These are phyloP conservation scores for Pseudomassariella vexata DNA, from an alignment of 2,329 filamentous ascomycete genomes.

Conservation along the genomic window DNA sequence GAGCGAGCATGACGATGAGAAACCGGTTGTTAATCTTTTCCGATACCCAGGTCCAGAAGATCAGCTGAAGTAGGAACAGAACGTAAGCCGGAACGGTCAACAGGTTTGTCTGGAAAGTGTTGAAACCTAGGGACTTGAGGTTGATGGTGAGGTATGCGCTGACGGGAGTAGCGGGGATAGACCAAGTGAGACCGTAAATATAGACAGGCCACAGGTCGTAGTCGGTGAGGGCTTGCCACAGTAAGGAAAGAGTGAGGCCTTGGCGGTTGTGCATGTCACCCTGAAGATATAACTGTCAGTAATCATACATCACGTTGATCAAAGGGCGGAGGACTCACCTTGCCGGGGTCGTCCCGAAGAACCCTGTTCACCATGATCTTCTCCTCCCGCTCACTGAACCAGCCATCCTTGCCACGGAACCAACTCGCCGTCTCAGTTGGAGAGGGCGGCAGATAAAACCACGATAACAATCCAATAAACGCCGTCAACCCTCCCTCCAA, in stretches of 20 bases:
- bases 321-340: slow-evolving; percentile 35
- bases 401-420: slow-evolving; percentile 51
- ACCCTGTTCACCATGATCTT: slow-evolving; percentile 55
- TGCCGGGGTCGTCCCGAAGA: slow-evolving; percentile 47
- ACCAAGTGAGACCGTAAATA: slow-evolving; percentile 28
- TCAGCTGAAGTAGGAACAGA: slow-evolving; percentile 31
- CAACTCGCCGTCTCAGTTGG: slow-evolving; percentile 46
- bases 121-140: slow-evolving; percentile 11
- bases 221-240: slow-evolving; percentile 44
- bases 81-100: slow-evolving; percentile 46
- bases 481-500: slow-evolving; percentile 43
- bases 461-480: slow-evolving; percentile 36
- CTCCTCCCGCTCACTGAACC: slow-evolving; percentile 57
- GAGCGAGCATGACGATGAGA: slow-evolving; percentile 27
- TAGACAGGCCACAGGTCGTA: slow-evolving; percentile 56
- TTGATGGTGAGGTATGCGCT: slow-evolving; percentile 12
- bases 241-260: slow-evolving; percentile 38
- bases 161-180: slow-evolving; percentile 18
- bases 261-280: slow-evolving; percentile 54
- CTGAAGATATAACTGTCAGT: neutral
- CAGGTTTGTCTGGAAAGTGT: slow-evolving; percentile 33
- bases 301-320: no score
- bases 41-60: slow-evolving; percentile 37
- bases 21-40: slow-evolving; percentile 32
- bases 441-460: slow-evolving; percentile 38